These are phyloP conservation scores for Penicillium silybi DNA, from an alignment of 495 filamentous ascomycete species.

Conservation along the genomic window DNA sequence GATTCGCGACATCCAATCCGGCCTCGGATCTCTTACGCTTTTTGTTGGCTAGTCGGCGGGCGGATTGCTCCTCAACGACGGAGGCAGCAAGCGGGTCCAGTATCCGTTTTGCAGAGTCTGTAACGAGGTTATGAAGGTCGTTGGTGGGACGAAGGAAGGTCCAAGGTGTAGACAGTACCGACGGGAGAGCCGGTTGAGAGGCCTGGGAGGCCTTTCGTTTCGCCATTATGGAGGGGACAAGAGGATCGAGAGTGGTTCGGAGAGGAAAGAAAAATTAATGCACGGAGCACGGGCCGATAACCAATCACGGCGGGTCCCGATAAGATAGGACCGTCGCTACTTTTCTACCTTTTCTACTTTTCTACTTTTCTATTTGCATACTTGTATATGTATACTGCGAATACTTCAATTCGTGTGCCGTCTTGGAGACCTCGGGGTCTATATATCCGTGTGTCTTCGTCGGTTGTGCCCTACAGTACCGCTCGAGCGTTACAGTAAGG, in stretches of 20 bases:
- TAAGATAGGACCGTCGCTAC: slow-evolving; percentile 19
- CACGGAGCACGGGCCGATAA: slow-evolving; percentile 7
- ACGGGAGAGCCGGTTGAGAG: slow-evolving; percentile 13
- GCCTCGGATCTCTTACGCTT: slow-evolving; percentile 62
- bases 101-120: slow-evolving; percentile 67
- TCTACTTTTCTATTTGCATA: too few relatives aligned
- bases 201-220: slow-evolving; percentile 7
- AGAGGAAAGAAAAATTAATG: slow-evolving; percentile 25
- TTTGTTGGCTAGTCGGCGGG: slow-evolving; percentile 52
- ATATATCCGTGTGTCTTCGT: too few relatives aligned
- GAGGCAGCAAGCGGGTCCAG: slow-evolving; percentile 71
- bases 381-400: too few relatives aligned
- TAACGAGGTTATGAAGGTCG: slow-evolving; percentile 58
- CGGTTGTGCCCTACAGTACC: too few relatives aligned
- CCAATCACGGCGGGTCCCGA: slow-evolving; percentile 13
- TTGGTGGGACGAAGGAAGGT: slow-evolving; percentile 66
- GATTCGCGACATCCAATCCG: slow-evolving; percentile 32
- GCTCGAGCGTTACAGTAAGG: too few relatives aligned
- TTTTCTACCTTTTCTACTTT: too few relatives aligned
- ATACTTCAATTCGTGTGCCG: too few relatives aligned
- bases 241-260: neutral
- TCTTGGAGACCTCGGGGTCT: too few relatives aligned
- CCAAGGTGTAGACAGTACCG: slow-evolving; percentile 33
- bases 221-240: slow-evolving; percentile 12
- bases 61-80: slow-evolving; percentile 60